Base-by-base conservation (phyloP, 2,329 filamentous ascomycete genomes). In the Pseudogymnoascus sp. region DNA sequence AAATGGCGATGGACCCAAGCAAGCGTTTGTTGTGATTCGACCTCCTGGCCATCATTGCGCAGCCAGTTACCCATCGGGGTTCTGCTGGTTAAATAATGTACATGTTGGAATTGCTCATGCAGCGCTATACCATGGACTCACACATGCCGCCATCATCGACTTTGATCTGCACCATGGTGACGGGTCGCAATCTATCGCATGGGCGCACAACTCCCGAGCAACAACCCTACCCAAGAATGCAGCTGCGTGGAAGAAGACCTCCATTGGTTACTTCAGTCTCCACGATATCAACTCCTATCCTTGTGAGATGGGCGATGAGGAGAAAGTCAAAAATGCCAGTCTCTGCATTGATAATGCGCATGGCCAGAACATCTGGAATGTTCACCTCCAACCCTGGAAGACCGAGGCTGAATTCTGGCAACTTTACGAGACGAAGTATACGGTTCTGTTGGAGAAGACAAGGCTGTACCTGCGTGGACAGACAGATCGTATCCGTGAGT, bases 261-360 rank as follows among this genome's bases (percentile, higher is more conserved):
- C 88, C 0, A 94, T 97, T 67, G 94, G 92, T 8, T 99, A 99
- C 71, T 97, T 96, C 73, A 96, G 92, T 71, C 73, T 99, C 41
- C 94, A 99, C 71, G 94, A 99, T 69, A 96, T 99, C 75, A 97
- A 99, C 73, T 97, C 92, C 0, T 99, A 95, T 69, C 94, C 95
- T 0, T 99, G 94, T 71, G 94, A 99, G 72, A 83, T 82, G 70
- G 94, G 92, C n/a, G 92, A 97, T 63, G 83, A 88, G 61, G 90
- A 94, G 19, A 97, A 97, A 73, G 86, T 97, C 58, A 90, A 88
- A 70, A 95, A 92, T 67, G 94, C 95, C 1, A 96, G 92, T 74
- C 75, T 96, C 23, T 97, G 95, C 71, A 86, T 99, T 63, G 92
- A 97, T 62, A 92, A 92, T 67, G 91, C 92, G 0, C 94, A 99